These are phyloP conservation scores for Cercospora beticola DNA, from an alignment of 2,329 filamentous ascomycete species.

Conservation along the genomic window DNA sequence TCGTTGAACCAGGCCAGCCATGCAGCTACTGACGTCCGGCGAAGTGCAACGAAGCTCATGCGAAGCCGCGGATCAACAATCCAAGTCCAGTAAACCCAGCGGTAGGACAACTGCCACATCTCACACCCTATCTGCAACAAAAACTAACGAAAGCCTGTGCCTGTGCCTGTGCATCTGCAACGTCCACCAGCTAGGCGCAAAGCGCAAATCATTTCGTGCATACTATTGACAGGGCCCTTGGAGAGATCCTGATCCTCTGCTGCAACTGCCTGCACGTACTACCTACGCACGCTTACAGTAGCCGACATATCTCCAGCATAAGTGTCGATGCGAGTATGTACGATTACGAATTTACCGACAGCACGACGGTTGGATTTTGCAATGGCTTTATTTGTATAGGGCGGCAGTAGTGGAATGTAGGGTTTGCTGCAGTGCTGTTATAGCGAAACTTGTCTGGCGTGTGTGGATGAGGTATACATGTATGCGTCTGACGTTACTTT, in stretches of 20 bases:
- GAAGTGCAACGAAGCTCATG: background rate
- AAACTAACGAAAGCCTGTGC: background rate
- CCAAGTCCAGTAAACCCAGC: background rate
- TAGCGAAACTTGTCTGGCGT: background rate
- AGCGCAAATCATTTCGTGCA: background rate
- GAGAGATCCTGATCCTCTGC: background rate
- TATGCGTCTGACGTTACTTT: too few relatives aligned
- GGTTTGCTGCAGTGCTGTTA: background rate
- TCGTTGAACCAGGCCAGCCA: background rate
- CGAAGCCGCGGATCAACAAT: background rate
- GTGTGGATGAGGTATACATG: background rate
- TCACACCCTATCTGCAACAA: background rate
- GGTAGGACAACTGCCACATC: background rate
- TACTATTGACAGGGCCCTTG: background rate
- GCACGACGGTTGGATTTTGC: background rate
- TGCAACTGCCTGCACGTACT: conserved; percentile 2
- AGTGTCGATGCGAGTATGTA: background rate
- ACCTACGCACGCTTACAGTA: background rate
- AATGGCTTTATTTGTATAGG: background rate
- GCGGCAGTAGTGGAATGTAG: background rate
- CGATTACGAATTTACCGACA: background rate
- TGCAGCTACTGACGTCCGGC: background rate
- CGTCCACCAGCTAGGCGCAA: background rate
- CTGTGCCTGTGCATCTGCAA: background rate
- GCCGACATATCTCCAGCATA: background rate